phyloP scores from a whole-genome alignment of 208 protist species.

The Angomonas ambiguus region DNA sequence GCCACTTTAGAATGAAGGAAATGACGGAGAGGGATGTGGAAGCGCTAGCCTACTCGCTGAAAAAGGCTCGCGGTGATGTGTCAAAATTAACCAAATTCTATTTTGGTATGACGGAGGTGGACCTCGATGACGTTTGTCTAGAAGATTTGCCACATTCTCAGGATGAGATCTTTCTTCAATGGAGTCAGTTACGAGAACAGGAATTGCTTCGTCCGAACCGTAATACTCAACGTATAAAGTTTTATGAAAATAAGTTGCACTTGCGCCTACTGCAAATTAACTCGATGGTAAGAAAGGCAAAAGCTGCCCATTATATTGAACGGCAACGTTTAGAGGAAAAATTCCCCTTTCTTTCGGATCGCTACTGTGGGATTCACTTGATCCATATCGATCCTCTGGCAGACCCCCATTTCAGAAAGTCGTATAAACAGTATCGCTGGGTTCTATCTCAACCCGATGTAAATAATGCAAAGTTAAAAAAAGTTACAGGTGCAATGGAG shows the following conservation, averaged over 20 bases:
- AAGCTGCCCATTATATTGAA: slow-evolving; percentile 20
- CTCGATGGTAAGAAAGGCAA: slow-evolving; percentile 31
- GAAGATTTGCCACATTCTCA: slow-evolving; percentile 22
- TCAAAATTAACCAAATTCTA: slow-evolving; percentile 34
- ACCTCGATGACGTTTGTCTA: slow-evolving; percentile 17
- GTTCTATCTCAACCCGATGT: slow-evolving; percentile 3
- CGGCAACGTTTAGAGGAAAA: slow-evolving; percentile 32
- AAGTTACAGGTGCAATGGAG: slow-evolving; percentile 1
- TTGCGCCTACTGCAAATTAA: slow-evolving; percentile 38
- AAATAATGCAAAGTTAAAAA: background rate
- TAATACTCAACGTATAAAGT: background rate
- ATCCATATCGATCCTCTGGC: slow-evolving; percentile 31
- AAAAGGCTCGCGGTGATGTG: slow-evolving; percentile 20
- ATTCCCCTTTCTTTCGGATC: slow-evolving; percentile 41
- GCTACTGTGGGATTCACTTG: slow-evolving; percentile 42
- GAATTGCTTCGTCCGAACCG: slow-evolving; percentile 2
- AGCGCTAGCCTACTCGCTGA: slow-evolving; percentile 20
- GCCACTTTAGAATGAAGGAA: slow-evolving; percentile 1
- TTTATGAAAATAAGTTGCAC: slow-evolving; percentile 10
- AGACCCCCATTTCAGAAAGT: slow-evolving; percentile 22
- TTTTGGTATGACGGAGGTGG: slow-evolving; percentile 26
- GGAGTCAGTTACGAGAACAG: slow-evolving; percentile 11
- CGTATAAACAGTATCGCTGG: slow-evolving; percentile 1
- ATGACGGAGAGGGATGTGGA: slow-evolving; percentile 28
- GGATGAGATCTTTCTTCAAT: slow-evolving; percentile 31